Evolutionary conservation across 1,284 basidiomycete species (phyloP).

Genomic region (Naganishia cerealis): DNA sequence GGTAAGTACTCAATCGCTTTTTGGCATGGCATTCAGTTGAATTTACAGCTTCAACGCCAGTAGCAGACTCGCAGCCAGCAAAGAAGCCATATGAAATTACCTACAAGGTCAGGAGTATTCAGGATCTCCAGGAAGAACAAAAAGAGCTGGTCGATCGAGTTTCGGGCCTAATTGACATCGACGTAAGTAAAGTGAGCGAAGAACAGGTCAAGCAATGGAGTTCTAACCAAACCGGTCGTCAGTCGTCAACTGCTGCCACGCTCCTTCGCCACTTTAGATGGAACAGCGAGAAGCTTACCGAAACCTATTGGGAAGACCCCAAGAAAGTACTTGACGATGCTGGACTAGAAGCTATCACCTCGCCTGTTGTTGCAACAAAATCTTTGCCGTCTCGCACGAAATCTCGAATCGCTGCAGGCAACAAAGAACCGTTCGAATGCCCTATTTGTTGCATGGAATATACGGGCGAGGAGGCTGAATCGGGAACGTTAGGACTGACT

Average conservation of each 20-base stretch:
- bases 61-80: conserved; percentile 38
- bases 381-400: conserved; percentile 43
- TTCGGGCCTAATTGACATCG: conserved; percentile 77
- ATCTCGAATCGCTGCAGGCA: conserved; percentile 57
- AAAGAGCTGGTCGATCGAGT: conserved; percentile 76
- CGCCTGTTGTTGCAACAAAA: conserved; percentile 43
- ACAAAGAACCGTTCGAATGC: conserved; percentile 67
- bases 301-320: conserved; percentile 89
- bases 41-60: not conserved
- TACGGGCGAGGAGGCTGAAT: conserved; percentile 59
- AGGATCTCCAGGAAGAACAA: conserved; percentile 77
- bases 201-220: not conserved
- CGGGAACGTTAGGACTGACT: conserved; percentile 62
- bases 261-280: conserved; percentile 83
- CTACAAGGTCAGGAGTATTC: conserved; percentile 66
- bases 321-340: conserved; percentile 68
- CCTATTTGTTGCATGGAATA: conserved; percentile 85
- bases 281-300: conserved; percentile 95
- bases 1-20: conserved; percentile 43
- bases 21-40: not conserved
- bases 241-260: conserved; percentile 66
- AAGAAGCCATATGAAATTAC: conserved; percentile 54
- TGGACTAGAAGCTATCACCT: conserved; percentile 59
- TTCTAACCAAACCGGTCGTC: conserved; percentile 24
- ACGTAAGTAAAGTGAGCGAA: conserved; percentile 60